Evolutionary conservation across 805 yeast genomes (phyloP), one percentile per base, ranked within the genome.

Genomic region (Candida manassasensis): DNA sequence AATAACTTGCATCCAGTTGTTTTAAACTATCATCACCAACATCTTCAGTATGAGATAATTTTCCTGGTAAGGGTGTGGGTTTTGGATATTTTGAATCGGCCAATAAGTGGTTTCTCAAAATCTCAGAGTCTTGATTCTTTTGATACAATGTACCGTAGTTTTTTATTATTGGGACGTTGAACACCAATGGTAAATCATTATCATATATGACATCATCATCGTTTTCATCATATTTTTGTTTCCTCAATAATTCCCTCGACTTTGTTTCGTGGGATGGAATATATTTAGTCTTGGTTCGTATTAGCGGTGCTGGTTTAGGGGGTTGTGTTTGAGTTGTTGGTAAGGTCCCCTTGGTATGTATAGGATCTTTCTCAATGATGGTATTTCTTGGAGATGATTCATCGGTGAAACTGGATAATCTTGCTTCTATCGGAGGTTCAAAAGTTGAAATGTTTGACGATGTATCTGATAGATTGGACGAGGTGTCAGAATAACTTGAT

Each of bases 151-250:
- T 64, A 26, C 57, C 56, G 38, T 59, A 60, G 38, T 56, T 59
- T 35, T 54, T 55, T 15, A 67, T 59, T 8, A 67, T 58, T 1
- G 73, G 73, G 13, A 67, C 72, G 40, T 67, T 67, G 43, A 67
- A 67, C 9, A 64, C 66, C 32, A 66, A 48, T 21, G 38, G 33
- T 33, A 64, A 42, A 41, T 65, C 71, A 39, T 59, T 57, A 9
- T 56, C 41, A 19, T 63, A 42, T 18, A 65, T 57, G 22, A 61
- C 67, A 33, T 65, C 71, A 35, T 64, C 71, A 31, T 63, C 65
- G 42, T 61, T 54, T 13, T 66, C 71, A 34, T 67, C 73, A 39
- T 64, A 67, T 21, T 48, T 48, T 42, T 67, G 59, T 43, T 65
- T 66, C 9, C 69, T 52, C 15, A 57, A 44, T 36, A 52, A 54